These are phyloP conservation scores for Kalanchoe fedtschenkoi DNA, from an alignment of 164 flowering plant genomes.

Conservation along the genomic window DNA sequence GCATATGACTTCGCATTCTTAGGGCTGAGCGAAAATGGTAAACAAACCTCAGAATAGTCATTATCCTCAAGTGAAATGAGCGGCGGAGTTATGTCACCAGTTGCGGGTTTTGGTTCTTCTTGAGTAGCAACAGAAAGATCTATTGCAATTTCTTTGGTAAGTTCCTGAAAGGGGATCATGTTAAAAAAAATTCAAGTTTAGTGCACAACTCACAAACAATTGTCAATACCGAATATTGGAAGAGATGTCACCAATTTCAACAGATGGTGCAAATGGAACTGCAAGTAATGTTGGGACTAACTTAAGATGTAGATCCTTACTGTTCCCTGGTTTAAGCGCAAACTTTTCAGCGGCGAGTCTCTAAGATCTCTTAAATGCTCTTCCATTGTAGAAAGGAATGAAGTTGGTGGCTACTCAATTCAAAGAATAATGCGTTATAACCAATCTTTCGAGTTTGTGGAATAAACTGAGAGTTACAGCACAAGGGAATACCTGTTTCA, in stretches of 20 bases:
- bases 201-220: not conserved
- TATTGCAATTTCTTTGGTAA: slow-evolving; percentile 26
- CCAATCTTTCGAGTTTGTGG: not conserved
- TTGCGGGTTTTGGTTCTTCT: slow-evolving; percentile 37
- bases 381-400: slow-evolving; percentile 95
- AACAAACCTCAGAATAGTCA: slow-evolving; percentile 56
- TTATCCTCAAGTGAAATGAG: slow-evolving; percentile 29
- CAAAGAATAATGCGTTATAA: not conserved
- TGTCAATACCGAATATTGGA: no score
- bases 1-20: not conserved
- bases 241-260: not conserved
- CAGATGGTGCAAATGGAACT: slow-evolving; percentile 26
- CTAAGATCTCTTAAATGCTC: slow-evolving; percentile 75
- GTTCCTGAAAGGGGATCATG: slow-evolving; percentile 9
- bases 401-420: slow-evolving; percentile 75
- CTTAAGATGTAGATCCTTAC: slow-evolving; percentile 28
- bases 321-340: slow-evolving; percentile 44
- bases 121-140: slow-evolving; percentile 20
- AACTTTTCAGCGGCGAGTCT: slow-evolving; percentile 50
- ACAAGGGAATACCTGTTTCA: slow-evolving; percentile 64
- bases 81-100: slow-evolving; percentile 33
- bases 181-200: no score
- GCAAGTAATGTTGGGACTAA: not conserved
- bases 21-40: not conserved
- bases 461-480: not conserved